These are phyloP conservation scores for Adansonia grandidieri DNA, from an alignment of 441 rosid genomes.

Conservation along the genomic window DNA sequence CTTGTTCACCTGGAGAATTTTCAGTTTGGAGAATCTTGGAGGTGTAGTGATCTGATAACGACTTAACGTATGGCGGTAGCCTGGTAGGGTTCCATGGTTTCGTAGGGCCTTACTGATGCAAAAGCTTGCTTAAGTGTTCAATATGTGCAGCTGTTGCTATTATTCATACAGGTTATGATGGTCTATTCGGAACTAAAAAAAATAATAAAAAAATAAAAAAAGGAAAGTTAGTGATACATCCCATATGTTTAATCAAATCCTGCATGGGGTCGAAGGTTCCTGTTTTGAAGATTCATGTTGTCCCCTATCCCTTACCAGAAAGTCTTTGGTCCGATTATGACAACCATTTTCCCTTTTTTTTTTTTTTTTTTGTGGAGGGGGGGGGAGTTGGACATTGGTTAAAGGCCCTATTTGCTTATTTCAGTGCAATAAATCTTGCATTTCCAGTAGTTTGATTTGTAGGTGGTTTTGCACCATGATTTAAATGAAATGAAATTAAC, in stretches of 20 bases:
- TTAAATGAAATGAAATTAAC: background rate
- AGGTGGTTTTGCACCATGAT: background rate
- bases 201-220: too few species aligned
- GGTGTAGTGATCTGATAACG: background rate
- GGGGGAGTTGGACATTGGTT: background rate
- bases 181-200: background rate
- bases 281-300: slow-evolving; percentile 44
- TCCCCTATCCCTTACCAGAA: slow-evolving; percentile 31
- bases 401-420: background rate
- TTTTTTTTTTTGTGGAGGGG: background rate
- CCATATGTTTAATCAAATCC: slow-evolving; percentile 34
- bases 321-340: slow-evolving; percentile 35
- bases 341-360: slow-evolving; percentile 27
- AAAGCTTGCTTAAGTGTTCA: background rate
- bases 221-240: slow-evolving; percentile 16
- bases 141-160: slow-evolving; percentile 9
- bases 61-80: background rate
- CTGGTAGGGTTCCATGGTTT: slow-evolving; percentile 12
- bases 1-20: background rate
- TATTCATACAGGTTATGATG: slow-evolving; percentile 13
- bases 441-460: background rate
- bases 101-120: background rate
- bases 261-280: slow-evolving; percentile 37
- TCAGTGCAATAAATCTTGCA: background rate
- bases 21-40: background rate